A percentile compares a stretch with the other conserved stretches of the same genome.
phyloP scores from a whole-genome alignment of 345 rosid species.

The Gossypium herbaceum region DNA sequence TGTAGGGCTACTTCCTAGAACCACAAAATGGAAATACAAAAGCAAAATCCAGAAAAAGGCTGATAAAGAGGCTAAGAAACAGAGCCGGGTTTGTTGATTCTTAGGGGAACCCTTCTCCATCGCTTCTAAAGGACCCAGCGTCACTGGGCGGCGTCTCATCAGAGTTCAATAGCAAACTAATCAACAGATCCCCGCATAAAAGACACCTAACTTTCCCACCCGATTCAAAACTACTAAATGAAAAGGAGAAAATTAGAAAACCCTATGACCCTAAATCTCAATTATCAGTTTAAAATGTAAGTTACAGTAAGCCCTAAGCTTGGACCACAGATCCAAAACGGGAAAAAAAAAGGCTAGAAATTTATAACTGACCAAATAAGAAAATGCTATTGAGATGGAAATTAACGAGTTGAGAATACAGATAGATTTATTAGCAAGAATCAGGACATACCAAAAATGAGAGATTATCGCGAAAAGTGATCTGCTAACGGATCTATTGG shows the following conservation, averaged over 20 bases:
- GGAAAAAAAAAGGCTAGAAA: background rate
- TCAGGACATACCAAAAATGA: background rate
- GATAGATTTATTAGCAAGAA: conserved; percentile 8
- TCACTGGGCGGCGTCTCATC: conserved; percentile 69
- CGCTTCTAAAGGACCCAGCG: conserved; percentile 28
- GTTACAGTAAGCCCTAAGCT: background rate
- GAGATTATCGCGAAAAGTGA: background rate
- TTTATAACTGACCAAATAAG: background rate
- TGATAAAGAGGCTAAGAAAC: conserved; percentile 47
- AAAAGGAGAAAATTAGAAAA: background rate
- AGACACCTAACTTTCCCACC: conserved; percentile 19
- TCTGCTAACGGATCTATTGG: conserved; percentile 9
- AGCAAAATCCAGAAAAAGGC: conserved; percentile 62
- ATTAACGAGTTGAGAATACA: background rate
- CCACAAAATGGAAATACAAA: conserved; percentile 59
- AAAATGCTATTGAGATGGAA: background rate
- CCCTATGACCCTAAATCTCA: conserved; percentile 14
- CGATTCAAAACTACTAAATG: background rate
- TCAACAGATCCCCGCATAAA: conserved; percentile 4
- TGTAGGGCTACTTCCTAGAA: conserved; percentile 33
- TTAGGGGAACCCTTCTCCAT: conserved; percentile 65
- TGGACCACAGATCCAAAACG: background rate
- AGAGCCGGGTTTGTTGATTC: conserved; percentile 46
- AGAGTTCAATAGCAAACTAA: conserved; percentile 21
- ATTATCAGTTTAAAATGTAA: conserved; percentile 2